Conservation (phyloP, 2,329 filamentous ascomycete genomes). For the Coleophoma eucalyptorum region DNA sequence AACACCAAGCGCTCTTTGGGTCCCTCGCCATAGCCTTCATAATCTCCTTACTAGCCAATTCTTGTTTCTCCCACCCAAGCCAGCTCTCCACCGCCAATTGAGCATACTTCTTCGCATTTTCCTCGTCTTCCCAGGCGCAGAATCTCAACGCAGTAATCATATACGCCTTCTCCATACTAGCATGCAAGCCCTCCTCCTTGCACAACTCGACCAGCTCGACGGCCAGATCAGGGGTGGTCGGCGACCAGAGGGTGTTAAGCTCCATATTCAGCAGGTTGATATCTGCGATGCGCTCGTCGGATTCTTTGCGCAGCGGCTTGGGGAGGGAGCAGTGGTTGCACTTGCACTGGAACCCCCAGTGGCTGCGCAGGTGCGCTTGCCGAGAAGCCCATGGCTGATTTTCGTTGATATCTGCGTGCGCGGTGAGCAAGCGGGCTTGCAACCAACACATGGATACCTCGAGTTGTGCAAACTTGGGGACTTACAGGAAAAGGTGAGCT, state of each 20-base stretch:
- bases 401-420: conserved; percentile 5
- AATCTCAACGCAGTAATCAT: conserved; percentile 6
- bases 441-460: too few species aligned
- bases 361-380: conserved; percentile 2
- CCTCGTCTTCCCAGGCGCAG: conserved; percentile 6
- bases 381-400: conserved; percentile 1
- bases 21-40: background rate
- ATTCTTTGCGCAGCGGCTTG: background rate
- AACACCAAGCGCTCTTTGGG: conserved; percentile 4
- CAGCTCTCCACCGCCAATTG: conserved; percentile 1
- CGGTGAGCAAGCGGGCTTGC: too few species aligned
- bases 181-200: conserved; percentile 4
- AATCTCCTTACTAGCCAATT: background rate
- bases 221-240: conserved; percentile 2
- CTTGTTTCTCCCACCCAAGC: conserved; percentile 4
- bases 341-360: conserved; percentile 10
- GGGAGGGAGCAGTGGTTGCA: conserved; percentile 6
- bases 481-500: conserved; percentile 10
- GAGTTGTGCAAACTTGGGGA: too few species aligned
- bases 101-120: conserved; percentile 3
- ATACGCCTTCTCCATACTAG: conserved; percentile 6
- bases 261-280: background rate
- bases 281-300: background rate
- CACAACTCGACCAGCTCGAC: conserved; percentile 4
- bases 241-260: background rate